Evolutionary conservation across 768 basidiomycete species (phyloP), one percentile per base, ranked within the genome.

Genomic region (Boletus speciosus): DNA sequence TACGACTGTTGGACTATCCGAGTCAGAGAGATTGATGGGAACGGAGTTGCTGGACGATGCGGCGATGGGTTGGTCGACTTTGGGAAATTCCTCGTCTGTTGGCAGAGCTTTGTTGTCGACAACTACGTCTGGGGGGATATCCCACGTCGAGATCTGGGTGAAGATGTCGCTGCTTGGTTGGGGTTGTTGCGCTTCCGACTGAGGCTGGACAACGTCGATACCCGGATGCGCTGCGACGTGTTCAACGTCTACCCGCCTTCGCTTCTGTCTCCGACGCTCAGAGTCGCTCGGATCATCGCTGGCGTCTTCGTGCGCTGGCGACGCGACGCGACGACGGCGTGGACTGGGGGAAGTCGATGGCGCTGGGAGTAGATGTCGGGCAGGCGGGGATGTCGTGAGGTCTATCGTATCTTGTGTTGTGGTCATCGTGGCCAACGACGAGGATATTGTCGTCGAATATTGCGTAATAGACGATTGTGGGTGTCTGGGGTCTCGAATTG

Each of bases 371-470:
- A 43, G 23, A 23, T 23, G 23, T 23, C 23, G 23, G 2, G 23
- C 23, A 3, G 43, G 34, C 34, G 44, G 54, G 10, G 56, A 39
- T 1, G 49, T 27, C 11, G 61, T 52, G 51, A 56, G 56, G 51
- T 58, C 55, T n/a, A 47, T 46, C 31, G 41, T 7, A 5, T 51
- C 50, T 36, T 49, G 51, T 40, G 5, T 0, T 14, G 23, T 45
- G 64, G 55, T 64, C 63, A 64, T 64, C 61, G 63, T 62, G 52
- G 57, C 52, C 44, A n/a, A 49, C 54, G 52, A 54, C 35, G 60
- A 59, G 21, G 55, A 51, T 39, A 59, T 21, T n/a, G 34, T 10
- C 3, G 27, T 15, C 5, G 5, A 23, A 11, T 55, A 60, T 66
- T 66, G 58, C 51, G 61, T 64, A 64, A 66, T 64, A 49, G 11